These are phyloP conservation scores for Colletotrichum cordylinicola DNA, from an alignment of 2,329 filamentous ascomycete species.

Conservation along the genomic window DNA sequence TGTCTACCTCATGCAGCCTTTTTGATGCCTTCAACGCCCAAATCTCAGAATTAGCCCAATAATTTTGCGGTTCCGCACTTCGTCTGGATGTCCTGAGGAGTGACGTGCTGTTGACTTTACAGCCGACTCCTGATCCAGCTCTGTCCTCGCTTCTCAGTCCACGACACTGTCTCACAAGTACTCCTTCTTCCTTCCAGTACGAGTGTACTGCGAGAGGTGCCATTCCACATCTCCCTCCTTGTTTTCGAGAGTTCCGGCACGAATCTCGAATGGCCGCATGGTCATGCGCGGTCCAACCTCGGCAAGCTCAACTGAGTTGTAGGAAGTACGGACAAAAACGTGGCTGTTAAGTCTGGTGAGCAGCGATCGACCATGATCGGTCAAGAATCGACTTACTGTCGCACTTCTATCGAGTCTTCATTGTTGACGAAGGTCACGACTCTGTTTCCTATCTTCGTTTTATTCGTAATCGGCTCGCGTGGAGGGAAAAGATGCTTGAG, in stretches of 20 bases:
- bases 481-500: constrained; percentile 95
- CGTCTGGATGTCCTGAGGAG: not conserved
- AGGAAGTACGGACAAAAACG: constrained; percentile 92
- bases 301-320: constrained; percentile 81
- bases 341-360: constrained; percentile 31
- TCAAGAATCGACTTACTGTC: constrained; percentile 42
- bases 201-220: constrained; percentile 94
- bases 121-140: not conserved
- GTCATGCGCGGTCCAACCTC: constrained; percentile 83
- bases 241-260: constrained; percentile 88
- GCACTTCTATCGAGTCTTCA: constrained; percentile 90
- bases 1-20: not conserved
- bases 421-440: constrained; percentile 76
- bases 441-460: constrained; percentile 80
- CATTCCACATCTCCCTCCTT: constrained; percentile 97
- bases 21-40: not conserved
- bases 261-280: constrained; percentile 88
- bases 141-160: not conserved
- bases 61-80: not conserved
- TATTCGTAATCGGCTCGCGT: constrained; percentile 74
- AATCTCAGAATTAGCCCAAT: not conserved
- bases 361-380: not conserved
- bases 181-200: constrained; percentile 94
- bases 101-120: not conserved
- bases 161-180: constrained; percentile 69